Conservation (phyloP, 345 rosid species). For the Eucalyptus urophylla region DNA sequence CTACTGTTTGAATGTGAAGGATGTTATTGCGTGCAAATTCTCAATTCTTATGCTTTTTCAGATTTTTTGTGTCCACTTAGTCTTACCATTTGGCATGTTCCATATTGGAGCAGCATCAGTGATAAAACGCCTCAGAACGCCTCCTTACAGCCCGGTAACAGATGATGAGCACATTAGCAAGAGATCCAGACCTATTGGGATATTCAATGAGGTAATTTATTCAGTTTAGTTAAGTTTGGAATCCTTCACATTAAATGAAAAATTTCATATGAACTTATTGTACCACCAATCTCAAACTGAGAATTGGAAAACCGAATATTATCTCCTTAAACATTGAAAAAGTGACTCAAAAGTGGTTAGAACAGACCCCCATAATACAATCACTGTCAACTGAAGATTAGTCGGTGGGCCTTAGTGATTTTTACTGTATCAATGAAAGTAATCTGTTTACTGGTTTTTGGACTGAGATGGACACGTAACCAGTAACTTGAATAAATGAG, state of each 20-base stretch:
- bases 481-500: not conserved
- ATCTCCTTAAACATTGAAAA: not conserved
- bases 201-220: constrained; percentile 53
- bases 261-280: not conserved
- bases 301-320: not conserved
- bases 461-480: not conserved
- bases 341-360: not conserved
- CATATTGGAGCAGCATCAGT: constrained; percentile 18
- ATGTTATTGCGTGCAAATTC: not conserved
- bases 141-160: constrained; percentile 61
- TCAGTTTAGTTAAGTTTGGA: not conserved
- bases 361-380: not conserved
- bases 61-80: not conserved
- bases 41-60: not conserved
- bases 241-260: not conserved
- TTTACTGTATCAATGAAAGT: not conserved
- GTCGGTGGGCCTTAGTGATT: not conserved
- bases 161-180: constrained; percentile 58
- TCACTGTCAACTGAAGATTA: not conserved
- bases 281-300: not conserved
- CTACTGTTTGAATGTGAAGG: not conserved
- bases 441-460: not conserved
- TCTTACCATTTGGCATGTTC: not conserved
- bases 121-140: constrained; percentile 60
- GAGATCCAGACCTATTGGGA: constrained; percentile 64